Evolutionary conservation across 2,329 filamentous ascomycete species (phyloP).

Genomic region (Trichoderma lentiforme): DNA sequence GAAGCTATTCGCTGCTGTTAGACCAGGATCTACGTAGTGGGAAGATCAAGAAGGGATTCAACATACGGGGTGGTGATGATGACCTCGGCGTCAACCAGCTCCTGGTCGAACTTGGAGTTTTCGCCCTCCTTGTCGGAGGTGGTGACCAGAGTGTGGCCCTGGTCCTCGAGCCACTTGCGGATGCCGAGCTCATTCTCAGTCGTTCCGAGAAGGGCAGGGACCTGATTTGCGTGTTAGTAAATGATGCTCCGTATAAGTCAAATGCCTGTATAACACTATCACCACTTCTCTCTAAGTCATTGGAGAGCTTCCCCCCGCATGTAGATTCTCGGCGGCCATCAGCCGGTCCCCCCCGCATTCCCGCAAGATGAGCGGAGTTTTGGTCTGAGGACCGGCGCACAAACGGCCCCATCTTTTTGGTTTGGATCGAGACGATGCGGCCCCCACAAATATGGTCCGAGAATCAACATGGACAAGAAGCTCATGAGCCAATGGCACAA

Average conservation of each 20-base stretch:
- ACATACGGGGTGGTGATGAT: conserved; percentile 96
- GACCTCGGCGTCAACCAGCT: conserved; percentile 93
- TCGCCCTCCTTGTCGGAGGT: conserved; percentile 97
- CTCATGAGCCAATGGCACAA: not conserved
- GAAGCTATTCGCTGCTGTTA: conserved; percentile 60
- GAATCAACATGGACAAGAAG: not conserved
- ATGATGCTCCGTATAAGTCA: not conserved
- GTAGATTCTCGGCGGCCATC: not conserved
- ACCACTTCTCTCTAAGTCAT: not conserved
- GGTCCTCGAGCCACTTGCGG: conserved; percentile 94
- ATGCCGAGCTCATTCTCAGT: conserved; percentile 98
- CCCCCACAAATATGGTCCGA: not conserved
- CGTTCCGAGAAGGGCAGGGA: conserved; percentile 83
- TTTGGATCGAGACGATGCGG: not conserved
- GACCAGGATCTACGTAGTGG: not conserved
- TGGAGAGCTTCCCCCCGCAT: not conserved
- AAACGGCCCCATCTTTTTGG: not conserved
- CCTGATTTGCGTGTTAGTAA: conserved; percentile 36
- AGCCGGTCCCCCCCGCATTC: conserved; percentile 19
- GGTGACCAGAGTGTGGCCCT: conserved; percentile 93
- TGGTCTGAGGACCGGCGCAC: not conserved
- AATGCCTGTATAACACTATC: not conserved
- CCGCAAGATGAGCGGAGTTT: not conserved
- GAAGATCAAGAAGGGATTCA: not conserved
- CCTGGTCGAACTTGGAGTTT: conserved; percentile 88